These are phyloP conservation scores for Camellia sinensis DNA, from an alignment of 148 eudicot genomes.

Conservation along the genomic window DNA sequence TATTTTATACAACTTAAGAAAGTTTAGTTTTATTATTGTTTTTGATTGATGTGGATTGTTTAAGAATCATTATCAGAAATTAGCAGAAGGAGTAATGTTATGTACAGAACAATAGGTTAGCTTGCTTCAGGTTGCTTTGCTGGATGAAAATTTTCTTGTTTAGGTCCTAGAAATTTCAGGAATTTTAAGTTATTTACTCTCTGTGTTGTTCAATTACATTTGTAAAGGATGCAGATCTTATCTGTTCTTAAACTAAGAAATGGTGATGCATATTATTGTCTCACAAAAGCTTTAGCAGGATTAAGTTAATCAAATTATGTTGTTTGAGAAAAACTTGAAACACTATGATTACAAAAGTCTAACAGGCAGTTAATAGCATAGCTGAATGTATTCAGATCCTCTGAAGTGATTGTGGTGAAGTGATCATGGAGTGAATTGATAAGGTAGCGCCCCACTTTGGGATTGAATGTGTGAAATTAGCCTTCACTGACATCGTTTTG, in stretches of 20 bases:
- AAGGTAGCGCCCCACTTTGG: no score
- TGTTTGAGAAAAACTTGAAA: neutral
- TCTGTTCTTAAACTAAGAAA: constrained; percentile 1
- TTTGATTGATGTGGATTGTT: neutral
- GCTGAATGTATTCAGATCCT: no score
- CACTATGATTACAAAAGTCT: no score
- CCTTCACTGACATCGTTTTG: no score
- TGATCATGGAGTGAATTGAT: no score
- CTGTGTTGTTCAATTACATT: neutral
- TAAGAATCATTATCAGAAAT: no score
- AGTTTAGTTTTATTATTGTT: neutral
- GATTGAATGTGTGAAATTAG: no score
- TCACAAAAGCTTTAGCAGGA: neutral
- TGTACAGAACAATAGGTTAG: neutral
- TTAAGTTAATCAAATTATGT: neutral
- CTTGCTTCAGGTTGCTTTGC: neutral
- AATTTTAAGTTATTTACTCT: neutral
- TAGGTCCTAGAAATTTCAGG: neutral
- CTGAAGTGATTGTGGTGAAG: no score
- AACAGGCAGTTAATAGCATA: no score
- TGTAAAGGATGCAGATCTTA: neutral
- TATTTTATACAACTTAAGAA: neutral
- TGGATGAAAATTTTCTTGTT: neutral
- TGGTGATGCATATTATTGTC: neutral
- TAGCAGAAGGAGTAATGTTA: no score